These are phyloP conservation scores for Neurospora pannonica DNA, from an alignment of 495 filamentous ascomycete species.

Conservation along the genomic window DNA sequence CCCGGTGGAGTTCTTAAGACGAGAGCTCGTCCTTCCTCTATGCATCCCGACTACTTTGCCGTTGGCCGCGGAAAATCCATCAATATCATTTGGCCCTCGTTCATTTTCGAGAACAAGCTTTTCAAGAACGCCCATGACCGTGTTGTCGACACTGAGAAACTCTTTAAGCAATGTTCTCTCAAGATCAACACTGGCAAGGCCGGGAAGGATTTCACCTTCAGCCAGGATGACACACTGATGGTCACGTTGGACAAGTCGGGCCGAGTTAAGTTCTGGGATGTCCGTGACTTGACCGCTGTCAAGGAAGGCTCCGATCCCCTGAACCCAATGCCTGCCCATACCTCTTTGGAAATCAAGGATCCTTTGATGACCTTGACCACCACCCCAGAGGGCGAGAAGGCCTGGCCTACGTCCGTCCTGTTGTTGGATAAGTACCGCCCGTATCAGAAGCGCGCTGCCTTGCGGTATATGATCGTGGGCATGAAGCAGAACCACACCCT, in stretches of 20 bases:
- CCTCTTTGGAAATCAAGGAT: conserved; percentile 60
- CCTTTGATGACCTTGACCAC: conserved; percentile 71
- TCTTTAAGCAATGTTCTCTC: conserved; percentile 72
- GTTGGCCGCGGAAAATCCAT: conserved; percentile 94
- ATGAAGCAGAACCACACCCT: conserved; percentile 99
- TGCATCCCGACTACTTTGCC: conserved; percentile 85
- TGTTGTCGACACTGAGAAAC: conserved; percentile 72
- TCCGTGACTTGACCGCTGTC: conserved; percentile 59
- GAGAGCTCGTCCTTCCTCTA: conserved; percentile 76
- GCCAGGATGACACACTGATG: conserved; percentile 87
- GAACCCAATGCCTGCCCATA: conserved; percentile 41
- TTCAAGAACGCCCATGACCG: conserved; percentile 64
- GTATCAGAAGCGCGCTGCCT: conserved; percentile 73
- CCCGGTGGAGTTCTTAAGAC: conserved; percentile 92
- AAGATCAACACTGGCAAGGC: conserved; percentile 96
- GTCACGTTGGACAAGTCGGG: conserved; percentile 95
- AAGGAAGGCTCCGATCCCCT: conserved; percentile 44
- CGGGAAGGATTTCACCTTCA: conserved; percentile 96
- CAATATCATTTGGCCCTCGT: conserved; percentile 75
- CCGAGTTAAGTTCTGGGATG: conserved; percentile 93
- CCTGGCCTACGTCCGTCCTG: conserved; percentile 90
- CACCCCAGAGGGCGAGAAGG: conserved; percentile 71
- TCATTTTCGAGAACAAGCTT: conserved; percentile 59
- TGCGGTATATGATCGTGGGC: conserved; percentile 91
- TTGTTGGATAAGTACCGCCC: conserved; percentile 92